Evolutionary conservation across 345 rosid species (phyloP), one percentile per base, ranked within the genome.

Genomic region (Ailanthus altissimus): DNA sequence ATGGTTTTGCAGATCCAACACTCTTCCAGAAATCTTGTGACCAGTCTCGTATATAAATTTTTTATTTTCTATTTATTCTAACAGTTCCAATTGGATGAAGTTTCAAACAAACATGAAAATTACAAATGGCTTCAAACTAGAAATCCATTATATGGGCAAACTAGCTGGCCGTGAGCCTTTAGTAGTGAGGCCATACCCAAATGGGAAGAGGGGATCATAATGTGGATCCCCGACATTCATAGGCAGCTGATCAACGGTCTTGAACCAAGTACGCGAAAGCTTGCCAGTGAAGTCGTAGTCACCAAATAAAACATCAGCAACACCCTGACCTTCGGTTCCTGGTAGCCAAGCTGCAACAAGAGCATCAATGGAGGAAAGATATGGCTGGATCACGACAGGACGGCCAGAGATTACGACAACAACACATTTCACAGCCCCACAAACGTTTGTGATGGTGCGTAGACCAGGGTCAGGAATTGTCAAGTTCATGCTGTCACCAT

Each of bases 171-270:
- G 21, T 56, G 1, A 38, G 9, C 82, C 66, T 12, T 73, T 51
- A 2, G 90, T 84, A 20, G 78, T 61, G 43, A 91, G 83, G 75
- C 92, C 92, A 77, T 79, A 89, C 18, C 93, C 92, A 80, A 89
- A 89, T 68, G 92, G 89, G 78, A 82, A 89, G 50, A 88, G 81
- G 46, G 92, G 89, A 66, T 91, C 91, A 32, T 89, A 89, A 76
- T 85, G 85, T 54, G 70, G 71, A 87, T 89, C 93, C 3, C 92
- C 93, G 32, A 87, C 85, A 74, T 89, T 89, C 95, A 91, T 88
- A 0, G 93, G 94, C 40, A 91, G 81, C 79, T 90, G 94, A 62
- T 88, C 89, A 67, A 90, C 89, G 5, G 86, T 86, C 84, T 74
- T 90, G 80, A 92, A 92, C 97, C 94, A 91, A 26, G 92, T 86